phyloP scores from a whole-genome alignment of 2,329 filamentous ascomycete species.

The Trichoderma lentiforme region DNA sequence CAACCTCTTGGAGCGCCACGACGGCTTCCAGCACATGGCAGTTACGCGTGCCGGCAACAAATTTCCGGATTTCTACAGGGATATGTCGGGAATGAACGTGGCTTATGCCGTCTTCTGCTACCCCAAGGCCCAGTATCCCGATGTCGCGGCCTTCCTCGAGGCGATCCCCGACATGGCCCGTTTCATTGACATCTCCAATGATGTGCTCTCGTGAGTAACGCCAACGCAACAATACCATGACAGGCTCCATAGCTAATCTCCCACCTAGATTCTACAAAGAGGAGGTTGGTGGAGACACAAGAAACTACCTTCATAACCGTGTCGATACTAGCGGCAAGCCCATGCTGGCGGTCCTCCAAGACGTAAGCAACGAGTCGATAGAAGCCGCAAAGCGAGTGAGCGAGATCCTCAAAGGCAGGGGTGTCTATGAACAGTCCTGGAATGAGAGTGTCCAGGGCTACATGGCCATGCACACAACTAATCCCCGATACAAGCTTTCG shows the following conservation, averaged over 20 bases:
- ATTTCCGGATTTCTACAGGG: conserved; percentile 12
- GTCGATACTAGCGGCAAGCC: not conserved
- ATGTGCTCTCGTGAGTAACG: not conserved
- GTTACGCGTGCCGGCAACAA: conserved; percentile 7
- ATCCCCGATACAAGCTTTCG: not conserved
- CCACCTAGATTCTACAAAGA: not conserved
- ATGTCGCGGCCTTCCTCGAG: not conserved
- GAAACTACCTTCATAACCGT: not conserved
- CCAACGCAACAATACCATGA: too few relatives aligned
- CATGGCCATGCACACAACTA: conserved; percentile 9
- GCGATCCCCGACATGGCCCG: conserved; percentile 4
- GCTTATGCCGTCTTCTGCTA: conserved; percentile 1
- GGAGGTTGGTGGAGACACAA: not conserved
- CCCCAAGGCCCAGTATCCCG: not conserved
- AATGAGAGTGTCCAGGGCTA: not conserved
- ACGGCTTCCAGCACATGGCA: conserved; percentile 8
- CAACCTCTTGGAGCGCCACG: not conserved
- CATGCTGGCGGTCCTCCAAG: not conserved
- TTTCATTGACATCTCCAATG: not conserved
- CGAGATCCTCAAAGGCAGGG: conserved; percentile 1
- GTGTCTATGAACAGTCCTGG: not conserved
- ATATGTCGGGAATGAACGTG: not conserved
- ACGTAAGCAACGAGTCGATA: not conserved
- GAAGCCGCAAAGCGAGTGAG: not conserved
- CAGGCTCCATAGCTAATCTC: not conserved